Conservation (phyloP, 768 basidiomycete genomes). For the Amanita pallidorosea region DNA sequence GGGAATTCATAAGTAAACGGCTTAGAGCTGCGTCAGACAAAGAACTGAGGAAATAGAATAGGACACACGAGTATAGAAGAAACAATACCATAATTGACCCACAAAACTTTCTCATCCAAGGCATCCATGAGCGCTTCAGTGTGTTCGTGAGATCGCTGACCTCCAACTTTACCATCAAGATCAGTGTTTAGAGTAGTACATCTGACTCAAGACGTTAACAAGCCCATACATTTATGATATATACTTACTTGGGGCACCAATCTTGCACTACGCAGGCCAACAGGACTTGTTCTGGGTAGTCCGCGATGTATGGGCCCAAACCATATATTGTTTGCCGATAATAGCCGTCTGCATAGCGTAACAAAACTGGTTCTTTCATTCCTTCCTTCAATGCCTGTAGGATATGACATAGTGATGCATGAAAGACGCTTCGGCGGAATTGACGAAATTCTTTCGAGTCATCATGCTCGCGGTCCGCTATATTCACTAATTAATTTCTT, state of each 20-base stretch:
- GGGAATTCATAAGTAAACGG: slow-evolving; percentile 19
- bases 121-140: not conserved
- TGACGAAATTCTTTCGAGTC: not conserved
- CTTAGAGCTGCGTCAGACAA: slow-evolving; percentile 4
- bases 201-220: not conserved
- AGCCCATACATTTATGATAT: not conserved
- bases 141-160: not conserved
- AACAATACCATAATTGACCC: slow-evolving; percentile 1
- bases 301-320: slow-evolving; percentile 26
- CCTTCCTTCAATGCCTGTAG: not conserved
- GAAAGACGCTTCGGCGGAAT: not conserved
- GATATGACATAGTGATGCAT: not conserved
- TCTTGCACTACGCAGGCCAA: slow-evolving; percentile 14
- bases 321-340: slow-evolving; percentile 18
- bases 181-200: not conserved
- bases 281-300: slow-evolving; percentile 26
- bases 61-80: not conserved
- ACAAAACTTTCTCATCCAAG: not conserved
- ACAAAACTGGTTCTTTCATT: not conserved
- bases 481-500: too few relatives aligned
- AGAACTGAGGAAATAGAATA: too few relatives aligned
- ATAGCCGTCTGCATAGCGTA: too few relatives aligned
- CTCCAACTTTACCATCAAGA: slow-evolving; percentile 5
- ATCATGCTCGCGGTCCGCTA: not conserved
- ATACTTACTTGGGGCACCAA: not conserved